Conservation (phyloP, 306 rosid genomes). For the Senna siamea region DNA sequence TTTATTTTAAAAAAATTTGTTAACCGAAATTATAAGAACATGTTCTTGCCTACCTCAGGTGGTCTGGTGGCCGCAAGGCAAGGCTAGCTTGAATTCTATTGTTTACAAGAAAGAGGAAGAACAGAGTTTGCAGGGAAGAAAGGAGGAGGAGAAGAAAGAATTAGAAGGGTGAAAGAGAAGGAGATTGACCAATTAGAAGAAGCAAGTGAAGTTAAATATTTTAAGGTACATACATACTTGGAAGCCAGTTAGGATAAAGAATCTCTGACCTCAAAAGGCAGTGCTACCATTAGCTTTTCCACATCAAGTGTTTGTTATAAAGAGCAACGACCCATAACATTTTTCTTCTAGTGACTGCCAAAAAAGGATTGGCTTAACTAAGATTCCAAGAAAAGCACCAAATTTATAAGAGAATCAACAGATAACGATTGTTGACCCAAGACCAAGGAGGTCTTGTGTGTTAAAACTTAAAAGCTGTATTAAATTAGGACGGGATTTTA, state of each 20-base stretch:
- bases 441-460: background rate
- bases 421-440: constrained; percentile 18
- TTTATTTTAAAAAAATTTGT: background rate
- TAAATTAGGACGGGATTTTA: background rate
- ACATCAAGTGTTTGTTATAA: constrained; percentile 46
- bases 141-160: constrained; percentile 10
- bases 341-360: constrained; percentile 34
- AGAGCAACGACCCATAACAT: constrained; percentile 37
- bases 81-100: constrained; percentile 29
- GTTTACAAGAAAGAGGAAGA: constrained; percentile 28
- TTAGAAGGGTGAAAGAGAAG: constrained; percentile 3
- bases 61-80: constrained; percentile 26
- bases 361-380: constrained; percentile 43
- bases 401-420: constrained; percentile 32
- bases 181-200: constrained; percentile 24
- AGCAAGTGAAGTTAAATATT: constrained; percentile 37
- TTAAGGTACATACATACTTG: constrained; percentile 38
- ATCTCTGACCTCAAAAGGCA: constrained; percentile 48
- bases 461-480: background rate
- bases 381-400: constrained; percentile 31
- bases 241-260: constrained; percentile 62
- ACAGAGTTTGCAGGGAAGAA: background rate
- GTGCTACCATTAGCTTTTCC: no score
- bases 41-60: constrained; percentile 35
- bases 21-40: constrained; percentile 18